Base-by-base conservation (phyloP, 495 filamentous ascomycete genomes). In the Trichoderma erinaceum region DNA sequence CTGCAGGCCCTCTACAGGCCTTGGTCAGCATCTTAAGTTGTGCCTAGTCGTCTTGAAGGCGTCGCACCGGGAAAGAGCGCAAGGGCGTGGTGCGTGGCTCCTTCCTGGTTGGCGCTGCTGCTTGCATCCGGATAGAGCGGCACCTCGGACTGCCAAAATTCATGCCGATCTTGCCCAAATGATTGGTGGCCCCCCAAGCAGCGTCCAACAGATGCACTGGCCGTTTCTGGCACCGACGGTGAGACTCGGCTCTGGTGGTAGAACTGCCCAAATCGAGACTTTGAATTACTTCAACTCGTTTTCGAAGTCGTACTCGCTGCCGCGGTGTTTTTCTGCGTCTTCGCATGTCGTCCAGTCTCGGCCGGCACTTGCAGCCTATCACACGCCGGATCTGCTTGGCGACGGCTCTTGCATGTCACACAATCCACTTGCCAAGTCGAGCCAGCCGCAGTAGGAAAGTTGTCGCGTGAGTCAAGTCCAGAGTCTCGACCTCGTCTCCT, bases 91-190 rank as follows among this genome's bases (percentile, higher is more conserved):
- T 61, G 56, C 56, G 25, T 29, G 10, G 48, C 21, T 11, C 25
- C 25, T 61, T 61, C 56, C 56, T 23, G 56, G 56, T 61, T 61
- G 56, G 56, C 13, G 56, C 25, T 61, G 56, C n/a, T 61, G 56
- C 56, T 61, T 61, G 56, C 25, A 32, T 61, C 56, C 56, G 56
- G 56, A 61, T 61, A 61, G 56, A 61, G 25, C 56, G 56, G 56
- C 56, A 32, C 56, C 56, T 35, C 27, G n/a, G 25, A 61, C 56
- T 16, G 27, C 13, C 25, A 61, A 16, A 32, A 61, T 61, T 11
- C 48, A 8, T 61, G 56, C 56, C 25, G 56, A 61, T 61, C 56
- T 61, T 27, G 23, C 23, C 56, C 27, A 61, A 29, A 29, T 7
- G 16, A 21, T 13, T 21, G 16, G 56, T 1, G 23, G 11, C 25